Evolutionary conservation across 106 monocot genomes (phyloP).

Genomic region (Ottelia alismoides): DNA sequence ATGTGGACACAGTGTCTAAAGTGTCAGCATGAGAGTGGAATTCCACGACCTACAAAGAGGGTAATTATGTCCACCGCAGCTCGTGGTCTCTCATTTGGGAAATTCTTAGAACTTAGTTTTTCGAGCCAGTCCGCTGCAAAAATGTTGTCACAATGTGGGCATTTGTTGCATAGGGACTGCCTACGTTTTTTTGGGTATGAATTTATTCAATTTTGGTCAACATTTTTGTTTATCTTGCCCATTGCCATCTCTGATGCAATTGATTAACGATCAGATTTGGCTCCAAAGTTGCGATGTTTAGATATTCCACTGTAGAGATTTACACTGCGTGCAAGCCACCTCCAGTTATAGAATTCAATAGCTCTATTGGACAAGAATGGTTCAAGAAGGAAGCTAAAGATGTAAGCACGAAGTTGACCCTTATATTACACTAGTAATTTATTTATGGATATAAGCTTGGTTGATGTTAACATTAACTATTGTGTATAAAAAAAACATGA

Average conservation of each 20-base stretch:
- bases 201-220: neutral
- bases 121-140: conserved; percentile 54
- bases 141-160: conserved; percentile 73
- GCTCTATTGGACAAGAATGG: conserved; percentile 49
- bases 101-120: conserved; percentile 94
- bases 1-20: conserved; percentile 94
- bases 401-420: conserved; percentile 23
- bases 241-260: neutral
- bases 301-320: conserved; percentile 65
- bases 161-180: conserved; percentile 73
- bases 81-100: conserved; percentile 78
- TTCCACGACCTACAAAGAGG: conserved; percentile 30
- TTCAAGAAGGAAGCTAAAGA: conserved; percentile 45
- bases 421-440: neutral
- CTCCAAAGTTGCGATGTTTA: conserved; percentile 77
- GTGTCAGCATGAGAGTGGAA: conserved; percentile 47
- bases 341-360: conserved; percentile 44
- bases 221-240: neutral
- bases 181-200: conserved; percentile 92
- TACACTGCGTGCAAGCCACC: conserved; percentile 72
- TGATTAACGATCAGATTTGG: conserved; percentile 44
- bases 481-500: too few relatives aligned
- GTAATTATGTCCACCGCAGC: conserved; percentile 75
- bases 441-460: too few relatives aligned
- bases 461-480: too few relatives aligned